These are phyloP conservation scores for Camellia japonica DNA, from an alignment of 148 eudicot genomes.

Conservation along the genomic window DNA sequence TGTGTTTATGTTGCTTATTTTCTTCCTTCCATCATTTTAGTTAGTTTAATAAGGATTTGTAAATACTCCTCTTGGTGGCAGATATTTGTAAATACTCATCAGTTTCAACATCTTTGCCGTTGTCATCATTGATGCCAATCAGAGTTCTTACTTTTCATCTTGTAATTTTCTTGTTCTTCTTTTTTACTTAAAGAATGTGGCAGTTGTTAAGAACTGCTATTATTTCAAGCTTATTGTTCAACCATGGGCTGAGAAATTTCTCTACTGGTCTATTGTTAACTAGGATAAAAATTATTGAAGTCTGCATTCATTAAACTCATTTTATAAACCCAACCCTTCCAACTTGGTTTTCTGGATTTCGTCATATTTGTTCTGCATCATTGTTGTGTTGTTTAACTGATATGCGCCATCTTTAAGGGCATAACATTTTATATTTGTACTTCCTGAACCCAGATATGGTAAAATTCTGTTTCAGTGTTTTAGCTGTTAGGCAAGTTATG, in stretches of 20 bases:
- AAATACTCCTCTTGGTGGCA: background rate
- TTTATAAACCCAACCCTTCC: background rate
- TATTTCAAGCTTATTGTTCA: no score
- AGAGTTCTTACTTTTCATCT: no score
- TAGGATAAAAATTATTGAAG: no score
- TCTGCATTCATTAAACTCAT: background rate
- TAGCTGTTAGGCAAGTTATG: background rate
- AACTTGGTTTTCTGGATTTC: background rate
- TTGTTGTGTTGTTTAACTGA: background rate
- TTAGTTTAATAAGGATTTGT: background rate
- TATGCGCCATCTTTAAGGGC: background rate
- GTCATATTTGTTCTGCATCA: background rate
- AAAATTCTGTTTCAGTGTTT: background rate
- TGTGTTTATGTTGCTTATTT: no score
- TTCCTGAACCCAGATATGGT: background rate
- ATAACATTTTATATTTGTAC: background rate
- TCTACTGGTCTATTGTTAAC: no score
- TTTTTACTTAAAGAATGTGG: no score
- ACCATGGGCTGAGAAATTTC: no score
- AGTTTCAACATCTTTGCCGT: background rate
- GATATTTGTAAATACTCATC: no score
- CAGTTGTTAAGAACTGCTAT: no score
- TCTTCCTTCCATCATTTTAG: background rate
- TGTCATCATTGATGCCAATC: no score
- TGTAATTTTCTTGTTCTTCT: no score